Percentiles rank a stretch among this genome's conserved stretches.
Conservation (phyloP, 1,284 basidiomycete species). For the Leccinum angustisporum region DNA sequence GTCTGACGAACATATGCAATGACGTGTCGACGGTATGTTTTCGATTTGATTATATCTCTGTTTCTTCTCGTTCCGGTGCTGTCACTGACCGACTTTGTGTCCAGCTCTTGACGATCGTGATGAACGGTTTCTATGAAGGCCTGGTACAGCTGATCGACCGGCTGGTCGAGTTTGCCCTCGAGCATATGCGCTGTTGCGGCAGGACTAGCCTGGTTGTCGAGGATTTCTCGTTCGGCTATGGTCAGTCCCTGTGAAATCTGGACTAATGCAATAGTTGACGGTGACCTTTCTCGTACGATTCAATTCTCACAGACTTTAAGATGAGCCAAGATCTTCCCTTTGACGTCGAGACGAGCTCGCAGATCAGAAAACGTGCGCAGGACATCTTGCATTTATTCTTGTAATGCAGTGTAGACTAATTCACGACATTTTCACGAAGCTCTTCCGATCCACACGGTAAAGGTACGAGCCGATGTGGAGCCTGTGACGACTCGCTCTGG, state of each 20-base stretch:
- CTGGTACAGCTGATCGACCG: constrained; percentile 31
- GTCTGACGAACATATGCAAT: constrained; percentile 9
- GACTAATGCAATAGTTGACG: neutral
- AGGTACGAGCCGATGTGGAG: constrained; percentile 4
- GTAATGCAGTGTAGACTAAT: constrained; percentile 11
- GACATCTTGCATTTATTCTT: neutral
- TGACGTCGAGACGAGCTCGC: constrained; percentile 25
- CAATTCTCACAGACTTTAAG: constrained; percentile 22
- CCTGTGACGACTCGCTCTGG: constrained; percentile 24
- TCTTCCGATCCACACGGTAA: constrained; percentile 11
- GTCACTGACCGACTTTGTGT: neutral
- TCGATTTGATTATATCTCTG: neutral
- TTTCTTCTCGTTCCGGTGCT: neutral
- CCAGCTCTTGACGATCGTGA: constrained; percentile 31
- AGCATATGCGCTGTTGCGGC: constrained; percentile 24
- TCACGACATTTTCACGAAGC: constrained; percentile 9
- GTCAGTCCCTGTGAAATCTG: constrained; percentile 14
- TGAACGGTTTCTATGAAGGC: constrained; percentile 34
- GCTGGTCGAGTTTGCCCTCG: constrained; percentile 27
- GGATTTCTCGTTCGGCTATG: constrained; percentile 33
- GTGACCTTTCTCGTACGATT: neutral
- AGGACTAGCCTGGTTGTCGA: constrained; percentile 16
- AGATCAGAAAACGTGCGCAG: constrained; percentile 28
- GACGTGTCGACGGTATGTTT: constrained; percentile 25
- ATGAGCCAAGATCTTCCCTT: constrained; percentile 37